Conservation (phyloP, 2,329 filamentous ascomycete genomes). For the Albifimbria verrucaria region DNA sequence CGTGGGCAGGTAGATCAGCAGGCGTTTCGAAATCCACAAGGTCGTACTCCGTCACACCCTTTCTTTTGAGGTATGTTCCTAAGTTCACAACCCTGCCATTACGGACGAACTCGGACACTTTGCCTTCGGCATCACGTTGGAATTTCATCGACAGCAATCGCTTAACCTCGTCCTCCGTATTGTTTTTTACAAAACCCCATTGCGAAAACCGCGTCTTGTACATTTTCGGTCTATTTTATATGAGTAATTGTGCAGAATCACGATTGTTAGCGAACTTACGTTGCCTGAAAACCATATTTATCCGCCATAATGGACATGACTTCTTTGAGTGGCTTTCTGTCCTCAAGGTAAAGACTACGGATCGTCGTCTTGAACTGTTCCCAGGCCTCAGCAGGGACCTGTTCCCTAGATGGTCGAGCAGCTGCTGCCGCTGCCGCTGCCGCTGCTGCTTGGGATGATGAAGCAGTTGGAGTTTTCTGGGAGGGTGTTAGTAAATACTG, state of each 20-base stretch:
- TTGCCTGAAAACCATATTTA: conserved; percentile 44
- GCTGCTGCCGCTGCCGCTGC: no score
- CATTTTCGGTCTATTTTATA: conserved; percentile 43
- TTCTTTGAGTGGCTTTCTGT: conserved; percentile 49
- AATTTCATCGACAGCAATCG: conserved; percentile 49
- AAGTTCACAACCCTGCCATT: conserved; percentile 51
- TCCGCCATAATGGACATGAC: conserved; percentile 51
- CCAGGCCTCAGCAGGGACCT: conserved; percentile 44
- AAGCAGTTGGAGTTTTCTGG: conserved; percentile 8
- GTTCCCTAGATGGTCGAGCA: conserved; percentile 34
- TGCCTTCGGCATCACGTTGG: conserved; percentile 49
- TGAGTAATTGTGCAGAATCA: conserved; percentile 10
- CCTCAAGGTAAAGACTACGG: conserved; percentile 43
- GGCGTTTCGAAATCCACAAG: conserved; percentile 43
- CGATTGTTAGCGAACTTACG: conserved; percentile 30
- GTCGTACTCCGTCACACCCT: conserved; percentile 51
- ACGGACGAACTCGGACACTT: conserved; percentile 49
- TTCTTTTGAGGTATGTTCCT: conserved; percentile 49
- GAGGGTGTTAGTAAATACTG: no score
- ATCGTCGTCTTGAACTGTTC: conserved; percentile 45
- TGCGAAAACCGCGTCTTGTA: conserved; percentile 54
- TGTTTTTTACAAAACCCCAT: conserved; percentile 54
- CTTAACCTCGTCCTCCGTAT: conserved; percentile 51
- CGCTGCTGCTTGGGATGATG: conserved; percentile 25
- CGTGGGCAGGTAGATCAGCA: conserved; percentile 38